Evolutionary conservation across 371 early-diverging fungal species (phyloP), one percentile per base, ranked within the genome.

Genomic region (Cokeromyces recurvatus): DNA sequence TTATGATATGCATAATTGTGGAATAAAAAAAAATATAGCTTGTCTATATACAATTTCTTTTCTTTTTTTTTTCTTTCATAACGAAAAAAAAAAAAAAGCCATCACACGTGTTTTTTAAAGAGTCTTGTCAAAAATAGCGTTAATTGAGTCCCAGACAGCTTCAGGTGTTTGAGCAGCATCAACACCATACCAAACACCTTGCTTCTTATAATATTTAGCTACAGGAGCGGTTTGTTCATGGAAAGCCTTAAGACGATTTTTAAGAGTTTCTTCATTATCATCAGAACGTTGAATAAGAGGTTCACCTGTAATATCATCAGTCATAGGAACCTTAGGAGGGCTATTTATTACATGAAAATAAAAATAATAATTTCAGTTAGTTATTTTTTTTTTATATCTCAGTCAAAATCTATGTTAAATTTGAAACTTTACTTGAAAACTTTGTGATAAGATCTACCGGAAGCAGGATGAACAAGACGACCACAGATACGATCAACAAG

Each of bases 221-320:
- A 99, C 95, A 25, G 99, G 99, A 20, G 78, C 83, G 35, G 99
- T 99, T 66, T 88, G 87, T 73, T 89, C 80, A 71, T 94, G 94
- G 85, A 95, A 99, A 16, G 88, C 72, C 7, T 70, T 83, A 49
- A 97, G 78, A 48, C 99, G 89, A 79, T 92, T 94, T 62, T 76
- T 84, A 43, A 95, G 78, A 15, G 95, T 88, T 34, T 84, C 90
- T 50, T 84, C 92, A 63, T 94, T 98, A 71, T 99, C 99, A 69
- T 99, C 99, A 2, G 93, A 86, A 40, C 99, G 86, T 67, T 91
- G 93, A 51, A 95, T 82, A 29, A 97, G 81, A 44, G 98, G 92
- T 74, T 94, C 94, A 46, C 95, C 92, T 51, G 98, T 99, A 38
- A 91, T 57, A 66, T 97, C 96, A 68, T 97, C 98, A 57, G 77